These are phyloP conservation scores for Marasmius fiardii DNA, from an alignment of 1,284 basidiomycete species.

Conservation along the genomic window DNA sequence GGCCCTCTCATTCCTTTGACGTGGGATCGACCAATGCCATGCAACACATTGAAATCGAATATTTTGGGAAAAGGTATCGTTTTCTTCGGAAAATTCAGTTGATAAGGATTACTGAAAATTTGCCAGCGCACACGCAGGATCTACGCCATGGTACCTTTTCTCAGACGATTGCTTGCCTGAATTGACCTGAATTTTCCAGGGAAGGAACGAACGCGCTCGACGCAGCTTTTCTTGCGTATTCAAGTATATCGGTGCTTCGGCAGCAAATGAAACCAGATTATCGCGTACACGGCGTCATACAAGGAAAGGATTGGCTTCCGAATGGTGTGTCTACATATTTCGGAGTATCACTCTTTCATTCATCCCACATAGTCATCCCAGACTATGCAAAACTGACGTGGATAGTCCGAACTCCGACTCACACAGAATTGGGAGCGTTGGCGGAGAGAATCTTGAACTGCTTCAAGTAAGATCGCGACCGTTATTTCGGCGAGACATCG, in stretches of 20 bases:
- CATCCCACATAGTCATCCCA: conserved; percentile 60
- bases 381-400: conserved; percentile 70
- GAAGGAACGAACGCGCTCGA: conserved; percentile 84
- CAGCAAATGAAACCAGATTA: conserved; percentile 70
- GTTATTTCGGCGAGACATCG: background rate
- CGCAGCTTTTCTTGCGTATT: conserved; percentile 80
- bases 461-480: conserved; percentile 44
- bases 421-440: conserved; percentile 48
- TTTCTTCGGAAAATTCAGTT: background rate
- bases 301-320: conserved; percentile 57
- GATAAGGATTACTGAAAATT: background rate
- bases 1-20: conserved; percentile 41
- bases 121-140: conserved; percentile 68
- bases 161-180: conserved; percentile 8
- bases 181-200: conserved; percentile 33
- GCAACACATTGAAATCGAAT: conserved; percentile 60
- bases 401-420: conserved; percentile 63
- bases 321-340: conserved; percentile 46
- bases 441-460: conserved; percentile 51
- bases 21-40: conserved; percentile 56
- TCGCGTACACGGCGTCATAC: conserved; percentile 65
- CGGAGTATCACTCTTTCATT: background rate
- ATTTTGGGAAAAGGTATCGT: conserved; percentile 61
- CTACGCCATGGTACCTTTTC: conserved; percentile 51
- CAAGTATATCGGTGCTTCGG: conserved; percentile 68